Conservation (phyloP, 2,329 filamentous ascomycete species). For the Fusarium brevicatenulatum region DNA sequence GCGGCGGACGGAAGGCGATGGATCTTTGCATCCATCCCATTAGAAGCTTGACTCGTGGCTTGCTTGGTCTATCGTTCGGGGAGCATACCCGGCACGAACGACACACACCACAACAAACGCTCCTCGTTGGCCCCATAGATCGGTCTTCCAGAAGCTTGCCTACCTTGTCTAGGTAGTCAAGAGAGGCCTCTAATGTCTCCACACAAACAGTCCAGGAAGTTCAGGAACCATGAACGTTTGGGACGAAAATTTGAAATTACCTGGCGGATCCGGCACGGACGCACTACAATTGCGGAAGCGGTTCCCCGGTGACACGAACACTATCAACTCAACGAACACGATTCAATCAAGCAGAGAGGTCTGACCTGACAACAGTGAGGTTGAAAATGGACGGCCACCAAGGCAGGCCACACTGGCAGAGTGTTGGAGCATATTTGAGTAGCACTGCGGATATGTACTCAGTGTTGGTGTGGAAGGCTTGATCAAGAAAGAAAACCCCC, state of each 20-base stretch:
- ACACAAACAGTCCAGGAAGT: slow-evolving; percentile 34
- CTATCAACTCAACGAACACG: slow-evolving; percentile 28
- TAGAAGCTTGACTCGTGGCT: slow-evolving; percentile 37
- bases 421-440: slow-evolving; percentile 22
- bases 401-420: slow-evolving; percentile 31
- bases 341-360: slow-evolving; percentile 16
- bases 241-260: slow-evolving; percentile 47
- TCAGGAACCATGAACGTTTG: slow-evolving; percentile 39
- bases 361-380: slow-evolving; percentile 24
- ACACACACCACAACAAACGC: slow-evolving; percentile 30
- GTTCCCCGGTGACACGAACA: slow-evolving; percentile 48
- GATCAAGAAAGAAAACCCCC: neutral
- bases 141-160: slow-evolving; percentile 45
- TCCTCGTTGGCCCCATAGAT: slow-evolving; percentile 31
- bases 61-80: slow-evolving; percentile 29
- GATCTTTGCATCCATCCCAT: slow-evolving; percentile 16
- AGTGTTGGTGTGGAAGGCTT: neutral
- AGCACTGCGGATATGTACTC: neutral
- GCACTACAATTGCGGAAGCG: slow-evolving; percentile 43
- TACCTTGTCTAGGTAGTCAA: slow-evolving; percentile 28
- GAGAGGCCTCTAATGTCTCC: slow-evolving; percentile 32
- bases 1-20: slow-evolving; percentile 24
- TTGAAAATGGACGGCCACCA: slow-evolving; percentile 35
- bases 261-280: slow-evolving; percentile 37
- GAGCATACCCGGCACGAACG: slow-evolving; percentile 35